Evolutionary conservation across 1,139 yeast genomes (phyloP), one percentile per base, ranked within the genome.

Genomic region (Blastobotrys malaysiensis): DNA sequence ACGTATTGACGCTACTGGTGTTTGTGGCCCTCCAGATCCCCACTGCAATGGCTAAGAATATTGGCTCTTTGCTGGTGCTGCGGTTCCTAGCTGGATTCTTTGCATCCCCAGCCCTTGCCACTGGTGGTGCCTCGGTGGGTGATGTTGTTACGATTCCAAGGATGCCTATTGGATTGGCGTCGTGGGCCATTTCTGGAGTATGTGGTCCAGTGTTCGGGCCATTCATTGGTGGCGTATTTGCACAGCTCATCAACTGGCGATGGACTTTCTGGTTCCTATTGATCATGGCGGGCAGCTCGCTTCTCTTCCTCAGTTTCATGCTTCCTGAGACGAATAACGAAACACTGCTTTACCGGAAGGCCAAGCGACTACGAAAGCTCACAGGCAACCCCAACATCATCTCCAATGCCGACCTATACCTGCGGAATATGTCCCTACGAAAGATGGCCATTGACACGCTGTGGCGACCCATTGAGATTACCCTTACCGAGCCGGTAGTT

Each of bases 161-260:
- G 88, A 45, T 84, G 83, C 69, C 70, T 11, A 51, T 83, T 16
- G 91, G 93, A 18, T 80, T 86, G 80, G 81, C 88, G 1, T 69
- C 81, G 36, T 87, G 87, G 74, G 84, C 89, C 69, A 70, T 86
- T 54, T 86, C 88, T 20, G 91, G 95, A 21, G 83, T 87, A 64
- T 77, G 84, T 68, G 95, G 95, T 57, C 96, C 96, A 1, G 86
- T 86, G 46, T 70, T 87, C 51, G 95, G 95, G 49, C 96, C 96
- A 19, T 77, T 88, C 52, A 80, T 88, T 65, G 95, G 95, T 55
- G 88, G 90, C 0, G 87, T 83, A 66, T 87, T 87, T 19, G 85
- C 83, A 19, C 82, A 83, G 64, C 67, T 77, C 52, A 79, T 84
- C 65, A 82, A 82, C 56, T 86, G 95, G 89, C 76, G 82, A 67